These are phyloP conservation scores for Hordeum marinum DNA, from an alignment of 176 grass and related monocot genomes.

Conservation along the genomic window DNA sequence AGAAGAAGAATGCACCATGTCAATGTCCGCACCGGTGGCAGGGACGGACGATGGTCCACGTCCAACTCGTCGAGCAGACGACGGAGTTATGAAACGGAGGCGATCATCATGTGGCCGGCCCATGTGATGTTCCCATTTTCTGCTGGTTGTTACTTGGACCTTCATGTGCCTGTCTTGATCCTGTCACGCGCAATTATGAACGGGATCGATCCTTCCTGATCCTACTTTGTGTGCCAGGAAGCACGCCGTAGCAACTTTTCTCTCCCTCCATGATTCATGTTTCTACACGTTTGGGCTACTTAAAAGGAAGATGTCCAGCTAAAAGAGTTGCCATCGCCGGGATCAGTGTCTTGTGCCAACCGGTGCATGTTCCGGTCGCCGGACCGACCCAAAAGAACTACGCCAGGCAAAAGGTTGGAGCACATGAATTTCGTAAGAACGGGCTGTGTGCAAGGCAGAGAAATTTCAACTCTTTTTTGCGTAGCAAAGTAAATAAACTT, in stretches of 20 bases:
- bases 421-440: background rate
- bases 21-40: slow-evolving; percentile 7
- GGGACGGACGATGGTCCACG: slow-evolving; percentile 14
- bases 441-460: too few species aligned
- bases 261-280: background rate
- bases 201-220: background rate
- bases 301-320: background rate
- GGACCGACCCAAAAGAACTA: too few species aligned
- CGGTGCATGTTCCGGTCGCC: background rate
- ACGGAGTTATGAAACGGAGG: background rate
- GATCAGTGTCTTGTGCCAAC: background rate
- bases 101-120: background rate
- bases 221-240: background rate
- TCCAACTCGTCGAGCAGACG: background rate
- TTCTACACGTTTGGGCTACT: background rate
- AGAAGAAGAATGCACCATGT: background rate
- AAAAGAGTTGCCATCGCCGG: too few species aligned
- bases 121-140: background rate
- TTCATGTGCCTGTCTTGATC: background rate
- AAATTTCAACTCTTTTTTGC: background rate
- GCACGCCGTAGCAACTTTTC: background rate
- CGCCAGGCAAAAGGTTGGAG: too few species aligned
- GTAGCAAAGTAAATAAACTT: background rate
- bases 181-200: background rate
- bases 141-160: background rate